phyloP scores from a whole-genome alignment of 2,329 filamentous ascomycete genomes.

The Paraconiothyrium brasiliense region DNA sequence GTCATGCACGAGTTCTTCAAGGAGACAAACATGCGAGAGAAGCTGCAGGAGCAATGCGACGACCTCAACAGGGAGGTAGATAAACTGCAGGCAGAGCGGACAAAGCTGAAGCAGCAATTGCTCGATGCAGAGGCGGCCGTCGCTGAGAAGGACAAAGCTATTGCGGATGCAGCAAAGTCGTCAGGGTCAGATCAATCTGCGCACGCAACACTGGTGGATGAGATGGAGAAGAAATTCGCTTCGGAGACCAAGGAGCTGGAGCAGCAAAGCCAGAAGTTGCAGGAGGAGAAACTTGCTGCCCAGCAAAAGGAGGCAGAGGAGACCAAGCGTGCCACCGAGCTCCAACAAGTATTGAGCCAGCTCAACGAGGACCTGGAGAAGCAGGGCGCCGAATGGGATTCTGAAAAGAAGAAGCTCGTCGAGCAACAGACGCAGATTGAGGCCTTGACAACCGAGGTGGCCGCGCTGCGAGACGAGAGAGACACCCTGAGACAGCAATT shows the following conservation, averaged over 20 bases:
- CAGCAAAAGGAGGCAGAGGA: slow-evolving; percentile 45
- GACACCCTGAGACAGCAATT: slow-evolving; percentile 35
- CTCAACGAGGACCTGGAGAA: slow-evolving; percentile 47
- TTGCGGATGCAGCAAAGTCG: slow-evolving; percentile 31
- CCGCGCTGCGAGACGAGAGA: slow-evolving; percentile 35
- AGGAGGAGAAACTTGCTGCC: slow-evolving; percentile 42
- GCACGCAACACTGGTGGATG: slow-evolving; percentile 39
- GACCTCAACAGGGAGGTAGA: slow-evolving; percentile 45
- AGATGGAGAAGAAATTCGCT: slow-evolving; percentile 49
- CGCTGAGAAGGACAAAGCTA: slow-evolving; percentile 42
- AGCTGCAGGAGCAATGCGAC: slow-evolving; percentile 47
- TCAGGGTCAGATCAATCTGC: slow-evolving; percentile 29
- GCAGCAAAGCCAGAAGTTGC: slow-evolving; percentile 41
- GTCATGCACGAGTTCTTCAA: slow-evolving; percentile 53
- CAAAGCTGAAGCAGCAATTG: slow-evolving; percentile 44
- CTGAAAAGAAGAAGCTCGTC: slow-evolving; percentile 46
- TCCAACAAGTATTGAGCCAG: slow-evolving; percentile 48
- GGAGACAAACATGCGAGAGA: slow-evolving; percentile 48
- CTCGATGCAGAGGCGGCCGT: slow-evolving; percentile 42
- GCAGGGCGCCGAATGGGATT: slow-evolving; percentile 47
- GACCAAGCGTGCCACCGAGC: slow-evolving; percentile 42
- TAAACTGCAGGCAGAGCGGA: slow-evolving; percentile 41
- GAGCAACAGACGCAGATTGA: slow-evolving; percentile 44
- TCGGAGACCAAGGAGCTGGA: slow-evolving; percentile 44
- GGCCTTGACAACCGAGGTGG: slow-evolving; percentile 34